phyloP scores from a whole-genome alignment of 2,329 filamentous ascomycete species.

The Sporothrix phasma region DNA sequence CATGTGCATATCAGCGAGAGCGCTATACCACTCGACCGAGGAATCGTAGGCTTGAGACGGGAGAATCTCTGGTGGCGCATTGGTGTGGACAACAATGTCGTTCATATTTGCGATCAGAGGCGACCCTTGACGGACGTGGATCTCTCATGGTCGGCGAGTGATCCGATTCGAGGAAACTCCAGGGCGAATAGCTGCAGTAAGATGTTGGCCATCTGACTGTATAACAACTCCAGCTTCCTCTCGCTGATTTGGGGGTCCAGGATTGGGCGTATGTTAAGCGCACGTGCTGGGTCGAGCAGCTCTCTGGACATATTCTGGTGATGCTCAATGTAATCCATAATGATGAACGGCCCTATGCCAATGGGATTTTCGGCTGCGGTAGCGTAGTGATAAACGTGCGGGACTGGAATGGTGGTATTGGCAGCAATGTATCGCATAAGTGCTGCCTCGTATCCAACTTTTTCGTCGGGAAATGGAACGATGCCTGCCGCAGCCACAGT shows the following conservation, averaged over 20 bases:
- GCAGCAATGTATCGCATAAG: conserved; percentile 27
- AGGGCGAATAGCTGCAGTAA: not conserved
- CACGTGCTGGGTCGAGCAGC: not conserved
- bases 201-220: not conserved
- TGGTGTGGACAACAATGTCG: not conserved
- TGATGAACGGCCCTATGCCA: conserved; percentile 29
- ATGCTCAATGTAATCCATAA: conserved; percentile 26
- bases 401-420: conserved; percentile 29
- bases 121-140: not conserved
- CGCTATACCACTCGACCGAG: conserved; percentile 29
- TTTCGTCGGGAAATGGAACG: conserved; percentile 27
- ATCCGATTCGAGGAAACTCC: not conserved
- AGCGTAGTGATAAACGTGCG: conserved; percentile 26
- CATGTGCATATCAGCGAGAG: conserved; percentile 33
- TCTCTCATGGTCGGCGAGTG: not conserved
- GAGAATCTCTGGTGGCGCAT: not conserved
- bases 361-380: conserved; percentile 26
- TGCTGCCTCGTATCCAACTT: conserved; percentile 28
- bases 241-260: not conserved
- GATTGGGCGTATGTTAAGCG: not conserved
- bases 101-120: conserved; percentile 1
- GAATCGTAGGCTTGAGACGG: conserved; percentile 16
- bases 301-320: not conserved
- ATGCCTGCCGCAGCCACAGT: not conserved
- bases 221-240: not conserved